Evolutionary conservation across 106 monocot species (phyloP).

Genomic region (Allium fistulosum): DNA sequence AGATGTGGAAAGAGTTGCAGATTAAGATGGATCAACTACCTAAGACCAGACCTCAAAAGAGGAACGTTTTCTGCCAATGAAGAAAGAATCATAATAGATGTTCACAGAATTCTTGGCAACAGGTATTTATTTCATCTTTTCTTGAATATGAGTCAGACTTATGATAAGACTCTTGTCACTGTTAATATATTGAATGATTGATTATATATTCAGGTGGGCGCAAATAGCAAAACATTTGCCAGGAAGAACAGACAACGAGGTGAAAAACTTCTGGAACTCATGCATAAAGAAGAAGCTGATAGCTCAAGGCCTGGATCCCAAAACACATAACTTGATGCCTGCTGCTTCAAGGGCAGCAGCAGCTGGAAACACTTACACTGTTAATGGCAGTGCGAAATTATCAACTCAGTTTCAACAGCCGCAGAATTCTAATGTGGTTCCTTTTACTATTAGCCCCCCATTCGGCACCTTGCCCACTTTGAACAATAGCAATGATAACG

Average conservation of each 20-base stretch:
- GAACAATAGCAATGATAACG: conserved; percentile 1
- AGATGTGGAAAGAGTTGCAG: conserved; percentile 13
- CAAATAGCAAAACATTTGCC: conserved; percentile 82
- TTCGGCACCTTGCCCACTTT: conserved; percentile 22
- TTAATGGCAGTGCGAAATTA: conserved; percentile 10
- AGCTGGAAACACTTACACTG: no score
- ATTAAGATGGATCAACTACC: conserved; percentile 10
- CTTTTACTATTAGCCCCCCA: conserved; percentile 51
- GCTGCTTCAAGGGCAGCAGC: neutral
- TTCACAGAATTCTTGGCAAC: conserved; percentile 74
- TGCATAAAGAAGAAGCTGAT: conserved; percentile 80
- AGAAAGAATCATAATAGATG: conserved; percentile 71
- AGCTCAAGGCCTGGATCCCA: conserved; percentile 83
- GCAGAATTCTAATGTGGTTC: conserved; percentile 14
- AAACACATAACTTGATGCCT: conserved; percentile 78
- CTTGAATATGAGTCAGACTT: no score
- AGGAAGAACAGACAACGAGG: conserved; percentile 78
- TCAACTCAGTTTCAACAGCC: conserved; percentile 20
- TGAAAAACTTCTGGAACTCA: conserved; percentile 86
- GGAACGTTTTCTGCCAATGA: conserved; percentile 58
- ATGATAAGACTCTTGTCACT: no score
- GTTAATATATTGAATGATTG: no score
- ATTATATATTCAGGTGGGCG: conserved; percentile 46
- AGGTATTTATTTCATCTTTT: conserved; percentile 16
- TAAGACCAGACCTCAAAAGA: conserved; percentile 66